phyloP scores from a whole-genome alignment of 139 green algal genomes.

The Ettlia oleoabundans region DNA sequence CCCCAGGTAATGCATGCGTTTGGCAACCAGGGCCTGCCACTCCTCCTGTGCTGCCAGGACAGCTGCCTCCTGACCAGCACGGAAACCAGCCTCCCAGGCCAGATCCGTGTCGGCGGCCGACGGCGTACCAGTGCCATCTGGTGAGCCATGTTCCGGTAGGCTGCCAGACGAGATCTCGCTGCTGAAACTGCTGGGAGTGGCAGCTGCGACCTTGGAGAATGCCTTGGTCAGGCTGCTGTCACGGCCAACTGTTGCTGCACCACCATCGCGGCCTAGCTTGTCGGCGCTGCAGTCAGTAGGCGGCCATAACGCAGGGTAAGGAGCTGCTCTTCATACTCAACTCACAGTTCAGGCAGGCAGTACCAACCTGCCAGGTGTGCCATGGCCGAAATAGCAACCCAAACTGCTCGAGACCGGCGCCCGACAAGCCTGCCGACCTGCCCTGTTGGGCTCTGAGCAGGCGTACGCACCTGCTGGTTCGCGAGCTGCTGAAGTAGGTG shows the following conservation, averaged over 20 bases:
- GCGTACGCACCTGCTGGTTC: no score
- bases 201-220: constrained; percentile 77
- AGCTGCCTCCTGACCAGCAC: constrained; percentile 45
- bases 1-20: constrained; percentile 31
- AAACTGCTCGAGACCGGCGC: no score
- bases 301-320: no score
- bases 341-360: no score
- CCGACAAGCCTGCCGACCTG: no score
- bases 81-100: constrained; percentile 51
- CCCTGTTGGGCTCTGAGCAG: no score
- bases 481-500: background rate
- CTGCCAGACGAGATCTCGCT: background rate
- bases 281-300: no score
- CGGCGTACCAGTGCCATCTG: constrained; percentile 85
- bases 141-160: constrained; percentile 18
- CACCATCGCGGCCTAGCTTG: constrained; percentile 13
- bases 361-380: no score
- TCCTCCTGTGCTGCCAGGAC: constrained; percentile 31
- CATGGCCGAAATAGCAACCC: no score
- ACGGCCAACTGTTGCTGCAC: background rate
- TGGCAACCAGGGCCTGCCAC: constrained; percentile 37
- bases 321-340: no score
- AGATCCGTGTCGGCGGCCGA: constrained; percentile 31
- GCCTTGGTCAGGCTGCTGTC: constrained; percentile 22
- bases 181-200: constrained; percentile 45